phyloP scores from a whole-genome alignment of 2,329 filamentous ascomycete genomes.

The Diaporthe citrichinensis region DNA sequence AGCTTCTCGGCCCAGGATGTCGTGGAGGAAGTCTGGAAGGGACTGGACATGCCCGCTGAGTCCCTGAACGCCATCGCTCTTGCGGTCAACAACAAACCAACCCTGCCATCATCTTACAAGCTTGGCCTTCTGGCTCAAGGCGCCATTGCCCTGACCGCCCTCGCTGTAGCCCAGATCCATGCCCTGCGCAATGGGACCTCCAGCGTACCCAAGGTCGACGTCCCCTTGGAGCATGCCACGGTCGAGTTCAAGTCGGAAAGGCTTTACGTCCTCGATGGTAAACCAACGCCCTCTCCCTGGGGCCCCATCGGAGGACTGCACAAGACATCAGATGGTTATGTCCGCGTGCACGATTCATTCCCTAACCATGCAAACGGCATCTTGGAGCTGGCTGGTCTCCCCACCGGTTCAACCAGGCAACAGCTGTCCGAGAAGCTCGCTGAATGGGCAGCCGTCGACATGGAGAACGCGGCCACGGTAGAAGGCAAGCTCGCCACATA shows the following conservation, averaged over 20 bases:
- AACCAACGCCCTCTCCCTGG: neutral
- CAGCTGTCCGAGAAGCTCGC: neutral
- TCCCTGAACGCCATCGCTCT: neutral
- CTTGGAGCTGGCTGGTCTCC: neutral
- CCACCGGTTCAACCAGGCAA: neutral
- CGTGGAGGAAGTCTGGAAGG: neutral
- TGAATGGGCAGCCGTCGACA: neutral
- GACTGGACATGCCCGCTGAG: neutral
- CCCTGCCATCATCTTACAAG: slow-evolving; percentile 6
- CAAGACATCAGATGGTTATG: neutral
- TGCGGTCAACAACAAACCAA: neutral
- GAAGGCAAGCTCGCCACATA: neutral
- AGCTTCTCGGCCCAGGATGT: neutral
- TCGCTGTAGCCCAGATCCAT: neutral
- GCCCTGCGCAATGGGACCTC: neutral
- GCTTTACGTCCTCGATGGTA: neutral
- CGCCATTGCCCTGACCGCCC: neutral
- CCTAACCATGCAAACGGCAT: neutral
- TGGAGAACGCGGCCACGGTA: neutral
- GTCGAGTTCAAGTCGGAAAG: slow-evolving; percentile 16
- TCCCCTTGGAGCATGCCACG: neutral
- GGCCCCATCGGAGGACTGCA: neutral
- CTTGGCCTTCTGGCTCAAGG: neutral
- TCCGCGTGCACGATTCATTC: neutral
- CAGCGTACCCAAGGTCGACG: neutral